These are phyloP conservation scores for Microdochium trichocladiopsis DNA, from an alignment of 2,329 filamentous ascomycete species.

Conservation along the genomic window DNA sequence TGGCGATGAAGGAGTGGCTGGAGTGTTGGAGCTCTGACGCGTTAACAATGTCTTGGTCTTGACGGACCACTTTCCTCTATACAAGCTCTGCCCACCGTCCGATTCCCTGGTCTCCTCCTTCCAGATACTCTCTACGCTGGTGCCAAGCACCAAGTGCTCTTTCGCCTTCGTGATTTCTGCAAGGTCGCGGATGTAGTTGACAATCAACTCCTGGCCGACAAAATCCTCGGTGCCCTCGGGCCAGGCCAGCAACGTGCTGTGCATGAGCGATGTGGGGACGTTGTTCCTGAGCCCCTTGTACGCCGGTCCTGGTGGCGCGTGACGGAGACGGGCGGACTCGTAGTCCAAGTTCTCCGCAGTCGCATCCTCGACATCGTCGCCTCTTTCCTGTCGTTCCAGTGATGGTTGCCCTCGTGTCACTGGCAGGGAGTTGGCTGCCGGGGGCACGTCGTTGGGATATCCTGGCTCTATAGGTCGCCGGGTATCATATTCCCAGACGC, in stretches of 20 bases:
- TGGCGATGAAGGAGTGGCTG: background rate
- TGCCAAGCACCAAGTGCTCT: slow-evolving; percentile 35
- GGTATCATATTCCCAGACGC: slow-evolving; percentile 60
- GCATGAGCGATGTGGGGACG: slow-evolving; percentile 54
- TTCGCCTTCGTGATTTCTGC: slow-evolving; percentile 18
- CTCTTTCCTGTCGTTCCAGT: background rate
- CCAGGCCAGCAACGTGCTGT: slow-evolving; percentile 39
- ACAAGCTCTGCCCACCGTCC: slow-evolving; percentile 4
- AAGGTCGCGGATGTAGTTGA: slow-evolving; percentile 55
- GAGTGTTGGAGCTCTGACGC: slow-evolving; percentile 7
- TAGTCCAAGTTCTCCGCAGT: slow-evolving; percentile 12
- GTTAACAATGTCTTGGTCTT: slow-evolving; percentile 34
- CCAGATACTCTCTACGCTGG: slow-evolving; percentile 43
- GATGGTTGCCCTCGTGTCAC: background rate
- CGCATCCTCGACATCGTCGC: slow-evolving; percentile 1
- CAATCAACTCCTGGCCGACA: slow-evolving; percentile 48
- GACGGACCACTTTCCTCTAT: slow-evolving; percentile 39
- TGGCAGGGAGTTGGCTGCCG: slow-evolving; percentile 6
- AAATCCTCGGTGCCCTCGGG: slow-evolving; percentile 52
- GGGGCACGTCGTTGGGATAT: slow-evolving; percentile 17
- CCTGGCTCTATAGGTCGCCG: slow-evolving; percentile 31
- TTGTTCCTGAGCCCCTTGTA: slow-evolving; percentile 61
- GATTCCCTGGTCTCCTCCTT: slow-evolving; percentile 29
- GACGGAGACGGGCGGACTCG: slow-evolving; percentile 25
- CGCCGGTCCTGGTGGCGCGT: slow-evolving; percentile 46